phyloP scores from a whole-genome alignment of 2,329 filamentous ascomycete species.

The Cryphonectria naterciae region DNA sequence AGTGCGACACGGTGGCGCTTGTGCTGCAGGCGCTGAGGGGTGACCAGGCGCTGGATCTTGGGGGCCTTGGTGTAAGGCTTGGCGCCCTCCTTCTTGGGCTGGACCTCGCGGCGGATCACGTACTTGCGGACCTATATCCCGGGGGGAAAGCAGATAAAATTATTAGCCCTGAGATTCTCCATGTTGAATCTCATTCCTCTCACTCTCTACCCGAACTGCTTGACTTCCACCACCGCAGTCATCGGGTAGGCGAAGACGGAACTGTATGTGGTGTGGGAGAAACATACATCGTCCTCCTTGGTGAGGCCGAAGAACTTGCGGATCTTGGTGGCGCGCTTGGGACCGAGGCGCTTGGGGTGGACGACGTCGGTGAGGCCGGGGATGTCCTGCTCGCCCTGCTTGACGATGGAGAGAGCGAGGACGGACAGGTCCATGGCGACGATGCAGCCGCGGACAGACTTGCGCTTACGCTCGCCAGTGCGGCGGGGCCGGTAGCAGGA shows the following conservation, averaged over 20 bases:
- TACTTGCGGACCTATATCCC: slow-evolving; percentile 89
- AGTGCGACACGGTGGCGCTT: slow-evolving; percentile 98
- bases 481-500: slow-evolving; percentile 99
- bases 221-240: slow-evolving; percentile 47
- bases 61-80: slow-evolving; percentile 99
- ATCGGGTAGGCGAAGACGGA: slow-evolving; percentile 73
- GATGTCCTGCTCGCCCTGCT: slow-evolving; percentile 94
- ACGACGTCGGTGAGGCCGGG: slow-evolving; percentile 97
- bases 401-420: slow-evolving; percentile 92
- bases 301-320: slow-evolving; percentile 99
- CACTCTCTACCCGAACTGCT: slow-evolving; percentile 63
- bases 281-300: slow-evolving; percentile 98
- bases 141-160: slow-evolving; percentile 41
- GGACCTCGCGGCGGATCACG: slow-evolving; percentile 98
- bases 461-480: slow-evolving; percentile 98
- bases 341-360: slow-evolving; percentile 98
- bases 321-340: slow-evolving; percentile 99
- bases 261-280: slow-evolving; percentile 60
- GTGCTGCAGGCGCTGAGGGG: slow-evolving; percentile 99
- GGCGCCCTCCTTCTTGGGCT: slow-evolving; percentile 97
- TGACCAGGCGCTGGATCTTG: slow-evolving; percentile 99
- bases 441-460: slow-evolving; percentile 98
- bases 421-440: slow-evolving; percentile 95
- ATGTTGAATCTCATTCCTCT: slow-evolving; percentile 42
- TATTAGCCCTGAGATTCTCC: slow-evolving; percentile 40